phyloP scores from a whole-genome alignment of 2,329 filamentous ascomycete genomes.

The Thelonectria olida region DNA sequence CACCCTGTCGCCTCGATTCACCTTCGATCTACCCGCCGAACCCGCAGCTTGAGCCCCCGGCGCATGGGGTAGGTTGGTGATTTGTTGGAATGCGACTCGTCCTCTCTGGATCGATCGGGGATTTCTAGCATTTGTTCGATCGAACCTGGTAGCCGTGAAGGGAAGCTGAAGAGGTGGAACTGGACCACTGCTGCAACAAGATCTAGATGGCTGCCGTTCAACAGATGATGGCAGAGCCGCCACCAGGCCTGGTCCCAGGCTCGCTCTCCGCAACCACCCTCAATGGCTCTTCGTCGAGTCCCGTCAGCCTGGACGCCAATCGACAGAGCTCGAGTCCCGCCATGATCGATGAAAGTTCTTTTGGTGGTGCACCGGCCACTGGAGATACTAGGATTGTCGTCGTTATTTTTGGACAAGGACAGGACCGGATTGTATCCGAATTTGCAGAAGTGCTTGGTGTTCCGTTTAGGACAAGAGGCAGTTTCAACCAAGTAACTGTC shows the following conservation, averaged over 20 bases:
- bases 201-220: slow-evolving; percentile 51
- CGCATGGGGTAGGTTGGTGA: slow-evolving; percentile 17
- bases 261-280: slow-evolving; percentile 37
- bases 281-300: slow-evolving; percentile 35
- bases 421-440: slow-evolving; percentile 77
- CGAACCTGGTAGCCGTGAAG: slow-evolving; percentile 1
- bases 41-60: not conserved
- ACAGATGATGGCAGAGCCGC: slow-evolving; percentile 47
- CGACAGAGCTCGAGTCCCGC: slow-evolving; percentile 46
- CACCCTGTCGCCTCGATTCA: slow-evolving; percentile 3
- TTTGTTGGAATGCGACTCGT: slow-evolving; percentile 26
- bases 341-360: slow-evolving; percentile 49
- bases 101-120: slow-evolving; percentile 18
- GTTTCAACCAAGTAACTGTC: slow-evolving; percentile 62
- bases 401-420: slow-evolving; percentile 75
- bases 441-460: slow-evolving; percentile 85
- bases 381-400: slow-evolving; percentile 69
- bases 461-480: slow-evolving; percentile 67
- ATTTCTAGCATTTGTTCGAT: slow-evolving; percentile 14
- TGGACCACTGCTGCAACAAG: not conserved
- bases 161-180: slow-evolving; percentile 21
- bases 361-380: slow-evolving; percentile 56
- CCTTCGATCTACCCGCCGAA: not conserved
- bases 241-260: slow-evolving; percentile 42
- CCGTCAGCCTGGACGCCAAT: slow-evolving; percentile 46